A percentile compares a stretch with the other conserved stretches of the same genome.
Conservation (phyloP, 768 basidiomycete species). For the Zangia roseola region DNA sequence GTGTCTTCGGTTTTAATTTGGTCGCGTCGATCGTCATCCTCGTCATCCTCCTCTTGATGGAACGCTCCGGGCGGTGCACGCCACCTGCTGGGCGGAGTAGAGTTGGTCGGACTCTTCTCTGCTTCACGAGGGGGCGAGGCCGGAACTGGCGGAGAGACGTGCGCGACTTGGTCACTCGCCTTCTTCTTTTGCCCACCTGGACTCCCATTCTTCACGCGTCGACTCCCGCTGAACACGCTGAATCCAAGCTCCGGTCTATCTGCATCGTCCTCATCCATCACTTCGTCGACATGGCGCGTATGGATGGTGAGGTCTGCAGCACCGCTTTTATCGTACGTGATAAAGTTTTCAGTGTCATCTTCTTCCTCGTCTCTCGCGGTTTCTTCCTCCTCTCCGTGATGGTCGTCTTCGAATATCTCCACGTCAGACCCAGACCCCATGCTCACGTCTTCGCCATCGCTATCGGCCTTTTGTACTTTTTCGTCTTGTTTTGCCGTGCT, state of each 20-base stretch:
- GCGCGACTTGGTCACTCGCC: neutral
- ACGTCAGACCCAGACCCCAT: constrained; percentile 21
- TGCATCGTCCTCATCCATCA: constrained; percentile 5
- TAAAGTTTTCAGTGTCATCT: constrained; percentile 14
- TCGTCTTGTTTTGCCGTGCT: constrained; percentile 3
- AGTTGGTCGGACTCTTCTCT: constrained; percentile 14
- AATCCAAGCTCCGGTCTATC: constrained; percentile 14
- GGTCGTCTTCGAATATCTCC: constrained; percentile 11
- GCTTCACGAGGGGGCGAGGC: constrained; percentile 10
- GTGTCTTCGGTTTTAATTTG: constrained; percentile 17
- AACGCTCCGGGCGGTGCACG: constrained; percentile 49
- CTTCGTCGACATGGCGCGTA: constrained; percentile 6
- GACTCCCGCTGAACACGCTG: constrained; percentile 20
- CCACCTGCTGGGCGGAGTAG: constrained; percentile 17
- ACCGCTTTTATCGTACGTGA: constrained; percentile 18
- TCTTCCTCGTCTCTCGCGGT: constrained; percentile 11
- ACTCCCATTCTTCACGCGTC: neutral
- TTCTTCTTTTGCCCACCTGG: neutral
- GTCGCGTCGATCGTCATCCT: constrained; percentile 17
- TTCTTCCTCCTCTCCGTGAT: constrained; percentile 5
- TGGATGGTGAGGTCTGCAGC: constrained; percentile 20
- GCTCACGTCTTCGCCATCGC: constrained; percentile 17
- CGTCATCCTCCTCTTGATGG: constrained; percentile 39
- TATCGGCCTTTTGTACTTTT: constrained; percentile 1
- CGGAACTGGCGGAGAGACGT: constrained; percentile 10